Percentiles rank a stretch among this genome's conserved stretches.
These are phyloP conservation scores for Eutypella sp. DNA, from an alignment of 2,329 filamentous ascomycete genomes.

Conservation along the genomic window DNA sequence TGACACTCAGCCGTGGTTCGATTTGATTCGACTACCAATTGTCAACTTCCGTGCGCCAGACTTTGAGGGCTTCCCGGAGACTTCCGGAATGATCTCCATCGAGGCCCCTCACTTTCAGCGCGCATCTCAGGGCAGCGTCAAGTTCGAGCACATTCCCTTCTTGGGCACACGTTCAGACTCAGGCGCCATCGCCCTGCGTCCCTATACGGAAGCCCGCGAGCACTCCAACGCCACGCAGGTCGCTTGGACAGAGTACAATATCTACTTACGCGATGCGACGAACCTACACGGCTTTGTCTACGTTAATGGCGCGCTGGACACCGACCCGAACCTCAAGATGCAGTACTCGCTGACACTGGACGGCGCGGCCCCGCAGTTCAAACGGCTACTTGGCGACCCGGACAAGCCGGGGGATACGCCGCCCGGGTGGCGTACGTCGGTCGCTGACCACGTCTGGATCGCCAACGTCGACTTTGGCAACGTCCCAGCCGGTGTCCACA, in stretches of 20 bases:
- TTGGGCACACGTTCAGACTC: slow-evolving; percentile 24
- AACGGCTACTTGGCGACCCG: slow-evolving; percentile 33
- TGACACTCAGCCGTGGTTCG: slow-evolving; percentile 30
- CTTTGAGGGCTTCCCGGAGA: slow-evolving; percentile 28
- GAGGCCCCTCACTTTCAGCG: slow-evolving; percentile 23
- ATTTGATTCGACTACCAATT: slow-evolving; percentile 26
- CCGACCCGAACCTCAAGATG: slow-evolving; percentile 43
- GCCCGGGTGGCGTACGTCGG: slow-evolving; percentile 42
- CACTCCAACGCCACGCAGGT: slow-evolving; percentile 8
- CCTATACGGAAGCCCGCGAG: slow-evolving; percentile 17
- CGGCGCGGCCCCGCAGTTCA: slow-evolving; percentile 29
- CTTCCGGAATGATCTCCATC: slow-evolving; percentile 29
- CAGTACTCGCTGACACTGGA: slow-evolving; percentile 46
- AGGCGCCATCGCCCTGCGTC: slow-evolving; percentile 19
- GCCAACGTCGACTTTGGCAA: slow-evolving; percentile 29
- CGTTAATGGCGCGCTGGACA: slow-evolving; percentile 41
- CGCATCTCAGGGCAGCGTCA: slow-evolving; percentile 16
- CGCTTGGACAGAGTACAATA: slow-evolving; percentile 23
- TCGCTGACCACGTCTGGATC: slow-evolving; percentile 46
- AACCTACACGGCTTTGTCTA: slow-evolving; percentile 27
- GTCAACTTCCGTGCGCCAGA: slow-evolving; percentile 10
- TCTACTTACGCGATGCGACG: slow-evolving; percentile 26
- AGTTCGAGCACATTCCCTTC: slow-evolving; percentile 24
- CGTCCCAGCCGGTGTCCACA: slow-evolving; percentile 21
- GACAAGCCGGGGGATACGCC: slow-evolving; percentile 39